Base-by-base conservation (phyloP, 2,329 filamentous ascomycete genomes). In the Plectosphaerella cucumerina region DNA sequence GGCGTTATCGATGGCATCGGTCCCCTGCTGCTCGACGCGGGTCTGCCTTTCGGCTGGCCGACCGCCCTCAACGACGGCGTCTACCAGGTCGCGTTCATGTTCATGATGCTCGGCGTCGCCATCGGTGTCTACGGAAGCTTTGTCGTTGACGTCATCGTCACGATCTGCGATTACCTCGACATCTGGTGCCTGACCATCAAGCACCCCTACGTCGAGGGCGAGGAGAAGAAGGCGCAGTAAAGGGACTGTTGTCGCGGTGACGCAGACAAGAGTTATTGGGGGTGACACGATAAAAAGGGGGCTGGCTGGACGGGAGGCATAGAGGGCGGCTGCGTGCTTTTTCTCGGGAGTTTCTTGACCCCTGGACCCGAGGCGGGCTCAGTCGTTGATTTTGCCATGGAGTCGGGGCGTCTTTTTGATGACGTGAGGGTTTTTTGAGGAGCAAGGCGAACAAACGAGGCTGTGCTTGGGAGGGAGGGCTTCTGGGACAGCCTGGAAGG, bases 121-220 rank as follows among this genome's bases (percentile, higher is more conserved):
- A 68, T 96, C 45, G 94, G 94, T 33, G 85, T 97, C n/a, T 97
- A 99, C 71, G 92, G 90, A 53, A 96, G 91, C 68, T 99, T 99
- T 67, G 90, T 97, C 51, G 89, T 96, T 31, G 94, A 97, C 66
- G 92, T 97, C 51, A 97, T 99, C 59, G 90, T 94, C 53, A 95
- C 90, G 26, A 97, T 99, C 60, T 99, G 94, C 72, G 94, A 99
- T 68, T 96, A 96, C 67, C 78, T 97, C 54, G 94, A 99, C 66
- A 99, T 99, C 59, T 97, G 91, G 90, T 99, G 94, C 66, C 76
- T 99, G 66, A 96, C 89, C 1, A 99, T 99, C 73, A 99, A 99
- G 80, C 86, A 97, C 61, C 83, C 82, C 20, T 77, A 79, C 56
- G 72, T 76, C 21, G 78, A 81, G 60, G 70, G 59, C 14, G 51